Base-by-base conservation (phyloP, 1,284 basidiomycete species). In the Amylostereum areolatum region DNA sequence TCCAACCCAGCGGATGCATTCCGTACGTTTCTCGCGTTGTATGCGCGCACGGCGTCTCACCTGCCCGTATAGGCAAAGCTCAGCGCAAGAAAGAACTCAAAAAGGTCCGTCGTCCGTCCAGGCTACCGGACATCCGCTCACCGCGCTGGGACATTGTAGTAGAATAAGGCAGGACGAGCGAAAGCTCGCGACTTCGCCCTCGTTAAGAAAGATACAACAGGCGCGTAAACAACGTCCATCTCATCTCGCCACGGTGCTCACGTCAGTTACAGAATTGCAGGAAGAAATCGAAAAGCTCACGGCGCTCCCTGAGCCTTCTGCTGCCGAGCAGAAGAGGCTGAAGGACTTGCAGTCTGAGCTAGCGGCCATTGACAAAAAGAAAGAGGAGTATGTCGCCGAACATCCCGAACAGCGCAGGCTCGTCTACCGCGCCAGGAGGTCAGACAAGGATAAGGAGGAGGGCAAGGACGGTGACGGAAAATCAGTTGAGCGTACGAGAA, bases 1-100 rank as follows among this genome's bases (percentile, higher is more conserved):
- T 60, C 82, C 45, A 95, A 95, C 63, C 92, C 92, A 29, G 90
- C 87, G 9, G 92, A 95, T 62, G 83, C 92, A 0, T 85, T 74
- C 64, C 81, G 92, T 92, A 61, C 55, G 78, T 64, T 36, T 25
- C 11, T 45, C 11, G 36, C 24, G 44, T 11, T 8, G n/a, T 37
- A 45, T 1, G 31, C 30, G 30, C 18, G 43, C 45, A 45, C n/a
- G 25, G 32, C 28, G 27, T 55, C 43, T 55, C 41, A 50, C 53
- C 47, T 47, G 48, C 46, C 12, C 11, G n/a, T 43, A 12, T 55
- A 92, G 89, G 89, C 54, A 96, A 96, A 70, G 82, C 87, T 5
- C 83, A 86, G 62, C 77, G 89, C 53, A 92, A 90, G 67, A 93
- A 90, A 65, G 91, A 96, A 65, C 71, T 94, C 33, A 93, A 92